These are phyloP conservation scores for Saprolegnia diclina DNA, from an alignment of 352 stramenopile genomes.

Conservation along the genomic window DNA sequence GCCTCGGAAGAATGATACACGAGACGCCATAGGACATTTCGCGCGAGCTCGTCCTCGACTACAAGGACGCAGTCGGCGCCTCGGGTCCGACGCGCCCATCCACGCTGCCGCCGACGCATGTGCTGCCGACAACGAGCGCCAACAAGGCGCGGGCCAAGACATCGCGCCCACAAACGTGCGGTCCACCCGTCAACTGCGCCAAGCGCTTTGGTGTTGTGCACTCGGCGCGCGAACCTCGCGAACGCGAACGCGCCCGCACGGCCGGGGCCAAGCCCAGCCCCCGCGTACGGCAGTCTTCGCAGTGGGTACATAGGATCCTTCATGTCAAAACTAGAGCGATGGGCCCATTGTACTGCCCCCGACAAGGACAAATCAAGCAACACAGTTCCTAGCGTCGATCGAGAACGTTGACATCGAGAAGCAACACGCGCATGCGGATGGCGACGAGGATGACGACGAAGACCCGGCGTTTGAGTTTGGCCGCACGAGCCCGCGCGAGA, in stretches of 20 bases:
- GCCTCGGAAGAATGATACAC: background rate
- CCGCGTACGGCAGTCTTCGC: background rate
- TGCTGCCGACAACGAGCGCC: background rate
- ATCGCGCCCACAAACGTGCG: background rate
- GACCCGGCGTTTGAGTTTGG: background rate
- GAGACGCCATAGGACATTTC: constrained; percentile 42
- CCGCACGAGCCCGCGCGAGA: background rate
- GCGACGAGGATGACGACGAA: background rate
- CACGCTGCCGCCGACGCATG: background rate
- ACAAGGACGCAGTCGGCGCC: constrained; percentile 30
- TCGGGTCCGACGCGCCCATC: too few relatives aligned
- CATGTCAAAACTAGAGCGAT: background rate
- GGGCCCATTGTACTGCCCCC: too few relatives aligned
- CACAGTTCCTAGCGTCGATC: background rate
- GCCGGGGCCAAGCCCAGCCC: background rate
- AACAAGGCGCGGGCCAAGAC: background rate
- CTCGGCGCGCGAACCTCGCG: background rate
- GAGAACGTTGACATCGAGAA: too few relatives aligned
- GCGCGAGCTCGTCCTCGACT: constrained; percentile 60
- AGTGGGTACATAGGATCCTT: background rate
- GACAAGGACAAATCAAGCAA: too few relatives aligned
- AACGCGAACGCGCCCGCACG: background rate
- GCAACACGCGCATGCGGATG: too few relatives aligned
- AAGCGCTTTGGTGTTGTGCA: background rate
- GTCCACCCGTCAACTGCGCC: background rate